Percentiles rank a stretch among this genome's conserved stretches.
Conservation (phyloP, 148 eudicot genomes). For the Rhododendron molle region DNA sequence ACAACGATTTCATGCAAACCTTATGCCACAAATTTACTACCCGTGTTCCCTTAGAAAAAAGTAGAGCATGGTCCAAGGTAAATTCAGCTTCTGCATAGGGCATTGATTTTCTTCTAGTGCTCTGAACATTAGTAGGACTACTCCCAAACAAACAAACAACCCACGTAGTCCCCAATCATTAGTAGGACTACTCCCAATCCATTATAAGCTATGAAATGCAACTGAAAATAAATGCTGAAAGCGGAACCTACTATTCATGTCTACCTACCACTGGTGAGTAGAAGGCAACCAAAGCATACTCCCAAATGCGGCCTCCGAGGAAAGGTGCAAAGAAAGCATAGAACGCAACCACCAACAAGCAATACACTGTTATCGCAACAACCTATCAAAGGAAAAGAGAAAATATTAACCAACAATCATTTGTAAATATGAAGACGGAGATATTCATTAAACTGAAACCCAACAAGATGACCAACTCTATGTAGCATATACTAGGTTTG, state of each 20-base stretch:
- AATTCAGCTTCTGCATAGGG: neutral
- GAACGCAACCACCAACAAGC: constrained; percentile 91
- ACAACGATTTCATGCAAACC: neutral
- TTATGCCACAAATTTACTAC: neutral
- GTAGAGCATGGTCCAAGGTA: neutral
- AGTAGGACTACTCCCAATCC: neutral
- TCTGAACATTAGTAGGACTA: neutral
- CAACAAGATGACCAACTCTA: neutral
- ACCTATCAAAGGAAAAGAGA: constrained; percentile 45
- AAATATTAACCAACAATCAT: constrained; percentile 13
- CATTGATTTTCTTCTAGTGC: neutral
- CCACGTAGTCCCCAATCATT: too few relatives aligned
- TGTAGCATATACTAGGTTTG: neutral
- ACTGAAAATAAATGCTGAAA: constrained; percentile 1
- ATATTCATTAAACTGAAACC: neutral
- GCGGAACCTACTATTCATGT: neutral
- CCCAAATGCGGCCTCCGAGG: constrained; percentile 84
- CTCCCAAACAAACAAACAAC: too few relatives aligned
- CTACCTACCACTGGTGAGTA: constrained; percentile 92
- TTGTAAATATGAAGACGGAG: neutral
- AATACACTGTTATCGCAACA: constrained; percentile 90
- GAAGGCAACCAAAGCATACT: constrained; percentile 56
- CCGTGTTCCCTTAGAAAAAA: neutral
- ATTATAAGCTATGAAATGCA: neutral
- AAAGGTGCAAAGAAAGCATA: constrained; percentile 97